A percentile compares a stretch with the other conserved stretches of the same genome.
Evolutionary conservation across 805 yeast genomes (phyloP).

Genomic region (Starmerella khaoyaiensis): DNA sequence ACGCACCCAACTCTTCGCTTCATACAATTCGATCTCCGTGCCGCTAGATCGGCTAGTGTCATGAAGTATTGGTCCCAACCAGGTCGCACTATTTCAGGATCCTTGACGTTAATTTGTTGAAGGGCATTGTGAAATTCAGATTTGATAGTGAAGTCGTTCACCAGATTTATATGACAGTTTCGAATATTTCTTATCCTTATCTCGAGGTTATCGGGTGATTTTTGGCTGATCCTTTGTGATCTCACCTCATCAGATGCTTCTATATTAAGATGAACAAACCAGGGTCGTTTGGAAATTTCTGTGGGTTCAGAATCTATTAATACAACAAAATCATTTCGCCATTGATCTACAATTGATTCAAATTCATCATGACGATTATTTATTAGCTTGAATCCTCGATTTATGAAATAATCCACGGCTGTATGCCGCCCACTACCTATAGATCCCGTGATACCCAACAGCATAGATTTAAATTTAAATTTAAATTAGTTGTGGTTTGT

Average conservation of each 20-base stretch:
- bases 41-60: slow-evolving; percentile 86
- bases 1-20: slow-evolving; percentile 96
- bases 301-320: slow-evolving; percentile 32
- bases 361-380: slow-evolving; percentile 32
- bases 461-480: too few relatives aligned
- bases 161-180: slow-evolving; percentile 44
- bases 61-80: slow-evolving; percentile 95
- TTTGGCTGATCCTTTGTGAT: slow-evolving; percentile 28
- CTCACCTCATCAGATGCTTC: slow-evolving; percentile 58
- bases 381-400: slow-evolving; percentile 39
- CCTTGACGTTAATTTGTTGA: slow-evolving; percentile 33
- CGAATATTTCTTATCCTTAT: slow-evolving; percentile 32
- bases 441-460: slow-evolving; percentile 65
- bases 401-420: slow-evolving; percentile 43
- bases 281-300: slow-evolving; percentile 46
- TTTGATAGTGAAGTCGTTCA: slow-evolving; percentile 36
- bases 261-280: slow-evolving; percentile 63
- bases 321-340: slow-evolving; percentile 52
- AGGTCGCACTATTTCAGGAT: slow-evolving; percentile 61
- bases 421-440: slow-evolving; percentile 53
- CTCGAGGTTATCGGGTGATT: slow-evolving; percentile 25
- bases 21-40: slow-evolving; percentile 90
- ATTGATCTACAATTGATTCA: slow-evolving; percentile 50
- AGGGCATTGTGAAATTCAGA: slow-evolving; percentile 32
- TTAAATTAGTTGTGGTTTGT: too few relatives aligned